Conservation (phyloP, 1,284 basidiomycete species). For the Stygiomarasmius scandens region DNA sequence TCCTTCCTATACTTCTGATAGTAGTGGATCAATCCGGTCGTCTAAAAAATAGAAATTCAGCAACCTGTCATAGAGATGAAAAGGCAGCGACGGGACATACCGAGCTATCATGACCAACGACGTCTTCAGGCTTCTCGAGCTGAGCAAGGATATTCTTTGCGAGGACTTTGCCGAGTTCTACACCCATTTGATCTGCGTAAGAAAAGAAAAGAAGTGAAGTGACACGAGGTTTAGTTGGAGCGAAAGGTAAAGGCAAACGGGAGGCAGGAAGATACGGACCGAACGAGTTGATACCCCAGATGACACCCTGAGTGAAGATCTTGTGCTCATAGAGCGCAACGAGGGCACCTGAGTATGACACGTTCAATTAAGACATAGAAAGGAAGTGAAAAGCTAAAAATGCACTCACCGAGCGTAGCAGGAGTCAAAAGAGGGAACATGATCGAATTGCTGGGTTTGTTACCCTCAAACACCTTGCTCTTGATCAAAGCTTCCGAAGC, state of each 20-base stretch:
- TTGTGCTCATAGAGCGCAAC: constrained; percentile 98
- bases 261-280: constrained; percentile 47
- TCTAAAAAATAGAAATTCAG: constrained; percentile 46
- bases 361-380: not conserved
- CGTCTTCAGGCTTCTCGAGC: constrained; percentile 80
- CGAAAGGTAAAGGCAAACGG: not conserved
- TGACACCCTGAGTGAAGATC: constrained; percentile 95
- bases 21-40: constrained; percentile 91
- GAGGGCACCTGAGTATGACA: constrained; percentile 62
- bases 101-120: constrained; percentile 90
- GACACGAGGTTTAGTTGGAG: no score
- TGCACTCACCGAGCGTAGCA: constrained; percentile 69
- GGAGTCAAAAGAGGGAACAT: constrained; percentile 94
- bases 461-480: constrained; percentile 98
- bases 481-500: constrained; percentile 88
- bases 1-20: constrained; percentile 87
- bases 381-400: no score
- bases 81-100: constrained; percentile 50
- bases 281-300: constrained; percentile 99
- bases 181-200: constrained; percentile 87
- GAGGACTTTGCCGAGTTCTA: constrained; percentile 95
- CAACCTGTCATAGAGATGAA: not conserved
- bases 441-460: constrained; percentile 96
- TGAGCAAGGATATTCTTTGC: constrained; percentile 95
- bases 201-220: not conserved